Base-by-base conservation (phyloP, 2,329 filamentous ascomycete genomes). In the Tothia fuscella region DNA sequence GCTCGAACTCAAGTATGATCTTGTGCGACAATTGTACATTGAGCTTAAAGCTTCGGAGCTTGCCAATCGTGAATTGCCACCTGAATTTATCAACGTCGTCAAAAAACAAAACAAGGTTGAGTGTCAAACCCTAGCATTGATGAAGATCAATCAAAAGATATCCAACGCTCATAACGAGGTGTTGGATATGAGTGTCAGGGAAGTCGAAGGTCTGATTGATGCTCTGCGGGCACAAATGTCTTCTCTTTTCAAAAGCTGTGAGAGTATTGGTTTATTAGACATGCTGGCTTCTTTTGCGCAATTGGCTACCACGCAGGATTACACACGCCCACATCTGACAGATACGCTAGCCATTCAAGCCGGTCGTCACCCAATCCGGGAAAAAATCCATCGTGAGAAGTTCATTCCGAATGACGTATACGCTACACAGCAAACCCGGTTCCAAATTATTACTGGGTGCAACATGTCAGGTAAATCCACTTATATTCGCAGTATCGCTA, bases 381-480 rank as follows among this genome's bases (percentile, higher is more conserved):
- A 93, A 60, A 82, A 78, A 54, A 74, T 79, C 2, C 76, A 84
- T 49, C 63, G 66, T 1, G 72, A 71, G 34, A 76, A 74, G 17
- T 93, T 83, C 54, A 68, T 96, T 3, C 83, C 91, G 0, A 96
- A 96, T 48, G 88, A 96, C 53, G 83, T 88, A 21, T 96, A 88
- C 52, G 81, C 85, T 3, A 82, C 80, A 0, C 72, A 81, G 25
- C 78, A 89, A 46, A 78, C 78, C 26, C 77, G 88, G 2, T 93
- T 95, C 53, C 88, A 96, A 49, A 82, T 96, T 47, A 80, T 98
- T 48, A 96, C 89, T 5, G 42, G 91, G 3, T 93, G 85, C 57
- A 98, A 98, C 52, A 98, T 98, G 91, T 93, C 86, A 51, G 91
- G 88, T 1, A 98, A 96, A 58, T 93, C 83, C 48, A 98, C 88